phyloP scores from a whole-genome alignment of 164 flowering plant genomes.

The Tinospora cordifolia region DNA sequence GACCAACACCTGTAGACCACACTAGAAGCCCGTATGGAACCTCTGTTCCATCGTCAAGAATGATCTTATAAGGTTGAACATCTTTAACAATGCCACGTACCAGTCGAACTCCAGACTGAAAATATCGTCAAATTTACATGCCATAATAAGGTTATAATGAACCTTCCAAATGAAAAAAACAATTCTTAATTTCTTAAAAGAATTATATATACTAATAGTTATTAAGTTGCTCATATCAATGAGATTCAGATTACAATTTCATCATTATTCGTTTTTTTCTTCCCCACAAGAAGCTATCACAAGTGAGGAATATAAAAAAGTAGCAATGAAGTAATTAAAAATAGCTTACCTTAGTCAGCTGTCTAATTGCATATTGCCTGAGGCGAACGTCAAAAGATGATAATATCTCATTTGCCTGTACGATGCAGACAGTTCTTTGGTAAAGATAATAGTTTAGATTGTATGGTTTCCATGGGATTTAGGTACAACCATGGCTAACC shows the following conservation, averaged over 20 bases:
- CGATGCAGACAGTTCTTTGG: conserved; percentile 9
- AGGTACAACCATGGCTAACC: background rate
- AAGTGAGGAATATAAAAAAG: background rate
- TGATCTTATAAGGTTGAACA: conserved; percentile 62
- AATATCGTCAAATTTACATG: background rate
- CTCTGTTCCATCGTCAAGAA: conserved; percentile 82
- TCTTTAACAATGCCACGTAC: conserved; percentile 91
- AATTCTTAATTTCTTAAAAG: background rate
- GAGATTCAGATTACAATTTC: too few relatives aligned
- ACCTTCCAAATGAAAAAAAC: too few relatives aligned
- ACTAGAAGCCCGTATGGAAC: conserved; percentile 93
- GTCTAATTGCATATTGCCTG: conserved; percentile 74
- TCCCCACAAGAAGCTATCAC: background rate
- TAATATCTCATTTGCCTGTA: conserved; percentile 89
- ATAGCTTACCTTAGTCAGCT: conserved; percentile 67
- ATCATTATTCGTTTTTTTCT: background rate
- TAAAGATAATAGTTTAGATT: background rate
- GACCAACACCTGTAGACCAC: conserved; percentile 99
- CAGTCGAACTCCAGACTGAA: conserved; percentile 93
- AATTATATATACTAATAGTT: background rate
- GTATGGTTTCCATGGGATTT: background rate
- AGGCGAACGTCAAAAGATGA: conserved; percentile 98
- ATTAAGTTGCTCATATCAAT: background rate
- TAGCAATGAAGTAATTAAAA: background rate
- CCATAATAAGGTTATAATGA: background rate